phyloP scores from a whole-genome alignment of 1,284 basidiomycete species.

The Cutaneotrichosporon cyanovorans region DNA sequence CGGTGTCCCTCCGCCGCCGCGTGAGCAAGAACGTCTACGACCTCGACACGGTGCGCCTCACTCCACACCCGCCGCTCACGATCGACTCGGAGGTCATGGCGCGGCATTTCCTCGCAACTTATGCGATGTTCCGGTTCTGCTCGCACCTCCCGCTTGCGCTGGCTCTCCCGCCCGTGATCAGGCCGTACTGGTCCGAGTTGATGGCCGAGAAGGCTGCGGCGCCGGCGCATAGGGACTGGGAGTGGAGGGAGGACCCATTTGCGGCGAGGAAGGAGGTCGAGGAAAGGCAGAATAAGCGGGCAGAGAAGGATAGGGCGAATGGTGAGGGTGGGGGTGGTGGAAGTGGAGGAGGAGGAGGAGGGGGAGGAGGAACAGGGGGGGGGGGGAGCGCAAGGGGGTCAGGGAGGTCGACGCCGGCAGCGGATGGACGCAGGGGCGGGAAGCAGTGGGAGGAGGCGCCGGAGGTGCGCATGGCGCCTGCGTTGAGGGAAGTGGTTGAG shows the following conservation, averaged over 20 bases:
- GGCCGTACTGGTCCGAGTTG: constrained; percentile 75
- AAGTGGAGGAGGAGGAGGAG: constrained; percentile 3
- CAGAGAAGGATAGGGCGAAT: constrained; percentile 27
- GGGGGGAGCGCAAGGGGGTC: constrained; percentile 50
- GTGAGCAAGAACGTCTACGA: constrained; percentile 62
- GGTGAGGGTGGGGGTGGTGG: constrained; percentile 6
- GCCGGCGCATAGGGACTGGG: constrained; percentile 69
- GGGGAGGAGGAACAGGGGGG: no score
- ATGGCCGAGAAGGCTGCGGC: constrained; percentile 61
- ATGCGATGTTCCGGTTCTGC: constrained; percentile 78
- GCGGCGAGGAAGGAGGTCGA: constrained; percentile 61
- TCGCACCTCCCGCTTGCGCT: constrained; percentile 69
- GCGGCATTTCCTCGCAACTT: constrained; percentile 79
- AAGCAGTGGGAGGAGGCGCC: constrained; percentile 60
- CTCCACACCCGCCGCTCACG: constrained; percentile 61
- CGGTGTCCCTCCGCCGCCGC: constrained; percentile 56
- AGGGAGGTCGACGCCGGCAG: constrained; percentile 35
- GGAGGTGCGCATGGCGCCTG: constrained; percentile 76
- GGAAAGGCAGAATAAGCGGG: constrained; percentile 54
- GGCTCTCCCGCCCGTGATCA: constrained; percentile 68
- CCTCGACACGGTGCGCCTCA: constrained; percentile 61
- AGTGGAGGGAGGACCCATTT: constrained; percentile 80
- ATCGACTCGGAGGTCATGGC: constrained; percentile 63
- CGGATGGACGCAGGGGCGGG: constrained; percentile 34
- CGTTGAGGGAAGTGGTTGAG: constrained; percentile 73